These are phyloP conservation scores for Limonium bicolor DNA, from an alignment of 148 eudicot genomes.

Conservation along the genomic window DNA sequence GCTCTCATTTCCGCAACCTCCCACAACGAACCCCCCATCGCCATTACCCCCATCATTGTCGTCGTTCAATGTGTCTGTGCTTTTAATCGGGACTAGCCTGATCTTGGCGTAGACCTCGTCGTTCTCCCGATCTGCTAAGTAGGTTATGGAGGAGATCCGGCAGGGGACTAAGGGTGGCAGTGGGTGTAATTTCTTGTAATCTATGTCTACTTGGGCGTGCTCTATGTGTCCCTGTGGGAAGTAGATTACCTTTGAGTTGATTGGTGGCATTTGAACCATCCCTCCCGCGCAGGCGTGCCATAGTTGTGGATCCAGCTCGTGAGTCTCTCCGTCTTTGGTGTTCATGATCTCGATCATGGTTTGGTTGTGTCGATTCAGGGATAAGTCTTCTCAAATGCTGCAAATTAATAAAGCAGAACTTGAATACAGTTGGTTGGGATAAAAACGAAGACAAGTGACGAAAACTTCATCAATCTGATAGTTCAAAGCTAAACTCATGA, in stretches of 20 bases:
- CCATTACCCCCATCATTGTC: slow-evolving; percentile 12
- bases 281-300: slow-evolving; percentile 99
- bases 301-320: slow-evolving; percentile 65
- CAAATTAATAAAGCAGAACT: too few species aligned
- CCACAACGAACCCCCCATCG: slow-evolving; percentile 20
- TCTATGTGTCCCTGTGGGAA: slow-evolving; percentile 95
- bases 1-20: too few species aligned
- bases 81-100: slow-evolving; percentile 29
- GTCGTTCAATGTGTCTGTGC: slow-evolving; percentile 16
- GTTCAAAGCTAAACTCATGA: too few species aligned
- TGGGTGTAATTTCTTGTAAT: too few species aligned
- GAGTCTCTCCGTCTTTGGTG: too few species aligned
- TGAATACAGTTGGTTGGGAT: too few species aligned
- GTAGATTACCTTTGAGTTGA: slow-evolving; percentile 58
- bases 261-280: slow-evolving; percentile 76
- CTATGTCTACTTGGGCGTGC: slow-evolving; percentile 38
- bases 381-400: too few species aligned
- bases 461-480: too few species aligned
- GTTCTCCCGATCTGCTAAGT: slow-evolving; percentile 48
- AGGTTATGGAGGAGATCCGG: slow-evolving; percentile 35
- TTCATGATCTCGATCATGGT: too few species aligned
- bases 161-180: slow-evolving; percentile 40
- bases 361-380: too few species aligned
- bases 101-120: slow-evolving; percentile 82
- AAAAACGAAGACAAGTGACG: too few species aligned